phyloP scores from a whole-genome alignment of 2,329 filamentous ascomycete genomes.

The Metarhizium brunneum region DNA sequence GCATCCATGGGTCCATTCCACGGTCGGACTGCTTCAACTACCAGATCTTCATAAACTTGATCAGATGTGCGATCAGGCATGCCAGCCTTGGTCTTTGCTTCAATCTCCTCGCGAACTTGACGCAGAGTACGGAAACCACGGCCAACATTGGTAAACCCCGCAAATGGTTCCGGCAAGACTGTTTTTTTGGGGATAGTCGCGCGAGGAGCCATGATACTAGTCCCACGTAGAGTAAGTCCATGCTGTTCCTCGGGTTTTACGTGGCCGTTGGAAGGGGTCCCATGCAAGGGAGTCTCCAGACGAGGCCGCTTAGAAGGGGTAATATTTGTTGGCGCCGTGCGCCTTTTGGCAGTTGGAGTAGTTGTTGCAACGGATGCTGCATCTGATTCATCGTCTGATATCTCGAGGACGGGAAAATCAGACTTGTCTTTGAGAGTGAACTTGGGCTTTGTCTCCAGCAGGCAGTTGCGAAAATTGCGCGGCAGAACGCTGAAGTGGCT shows the following conservation, averaged over 20 bases:
- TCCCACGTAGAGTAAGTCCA: background rate
- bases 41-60: constrained; percentile 50
- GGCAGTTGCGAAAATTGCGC: constrained; percentile 38
- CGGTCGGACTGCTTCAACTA: constrained; percentile 43
- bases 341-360: constrained; percentile 21
- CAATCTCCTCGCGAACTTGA: constrained; percentile 45
- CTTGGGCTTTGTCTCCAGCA: constrained; percentile 37
- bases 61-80: constrained; percentile 50
- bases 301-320: constrained; percentile 27
- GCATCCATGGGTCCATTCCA: constrained; percentile 46
- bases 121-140: constrained; percentile 35
- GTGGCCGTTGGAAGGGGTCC: constrained; percentile 9
- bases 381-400: constrained; percentile 31
- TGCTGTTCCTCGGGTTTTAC: constrained; percentile 31
- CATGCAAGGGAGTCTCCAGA: constrained; percentile 10
- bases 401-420: constrained; percentile 26
- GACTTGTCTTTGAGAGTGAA: constrained; percentile 30
- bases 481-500: constrained; percentile 37
- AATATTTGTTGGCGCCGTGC: constrained; percentile 14
- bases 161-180: constrained; percentile 27
- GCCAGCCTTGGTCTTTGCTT: constrained; percentile 43
- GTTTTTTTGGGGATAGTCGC: constrained; percentile 7
- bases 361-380: constrained; percentile 14
- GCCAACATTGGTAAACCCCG: constrained; percentile 27
- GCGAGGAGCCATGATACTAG: background rate